Conservation (phyloP, 2,329 filamentous ascomycete genomes). For the Fusarium penzigii region DNA sequence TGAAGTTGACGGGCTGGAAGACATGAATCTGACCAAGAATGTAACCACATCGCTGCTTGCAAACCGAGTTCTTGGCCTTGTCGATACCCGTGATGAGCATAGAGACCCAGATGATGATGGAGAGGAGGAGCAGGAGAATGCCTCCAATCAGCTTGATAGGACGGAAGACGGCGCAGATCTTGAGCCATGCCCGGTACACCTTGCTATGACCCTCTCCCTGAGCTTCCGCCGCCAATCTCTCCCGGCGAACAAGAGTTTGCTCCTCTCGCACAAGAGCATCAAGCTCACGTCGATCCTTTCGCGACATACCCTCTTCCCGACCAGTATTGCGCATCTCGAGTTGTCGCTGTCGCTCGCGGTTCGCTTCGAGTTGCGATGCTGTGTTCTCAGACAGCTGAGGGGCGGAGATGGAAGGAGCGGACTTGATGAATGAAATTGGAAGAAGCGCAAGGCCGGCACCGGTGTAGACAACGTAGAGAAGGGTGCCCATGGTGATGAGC, state of each 20-base stretch:
- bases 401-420: constrained; percentile 81
- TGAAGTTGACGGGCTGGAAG: constrained; percentile 93
- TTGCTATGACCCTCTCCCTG: constrained; percentile 74
- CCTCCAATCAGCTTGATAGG: constrained; percentile 88
- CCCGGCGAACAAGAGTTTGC: constrained; percentile 84
- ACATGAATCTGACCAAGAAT: constrained; percentile 84
- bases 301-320: constrained; percentile 70
- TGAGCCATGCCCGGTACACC: constrained; percentile 76
- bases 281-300: constrained; percentile 85
- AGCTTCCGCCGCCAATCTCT: constrained; percentile 82
- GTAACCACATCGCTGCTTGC: constrained; percentile 88
- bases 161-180: constrained; percentile 77
- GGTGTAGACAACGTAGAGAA: constrained; percentile 88
- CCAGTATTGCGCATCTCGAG: constrained; percentile 83
- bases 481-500: constrained; percentile 82
- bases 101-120: constrained; percentile 78
- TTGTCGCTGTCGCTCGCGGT: constrained; percentile 88
- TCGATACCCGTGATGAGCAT: constrained; percentile 97
- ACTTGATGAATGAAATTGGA: constrained; percentile 89
- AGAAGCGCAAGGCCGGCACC: constrained; percentile 85
- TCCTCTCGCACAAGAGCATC: constrained; percentile 88
- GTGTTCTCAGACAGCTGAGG: constrained; percentile 77
- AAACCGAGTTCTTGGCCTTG: constrained; percentile 93
- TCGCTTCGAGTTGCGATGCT: constrained; percentile 77
- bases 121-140: constrained; percentile 71